Conservation (phyloP, 73 alveolate genomes). For the Stentor coeruleus region DNA sequence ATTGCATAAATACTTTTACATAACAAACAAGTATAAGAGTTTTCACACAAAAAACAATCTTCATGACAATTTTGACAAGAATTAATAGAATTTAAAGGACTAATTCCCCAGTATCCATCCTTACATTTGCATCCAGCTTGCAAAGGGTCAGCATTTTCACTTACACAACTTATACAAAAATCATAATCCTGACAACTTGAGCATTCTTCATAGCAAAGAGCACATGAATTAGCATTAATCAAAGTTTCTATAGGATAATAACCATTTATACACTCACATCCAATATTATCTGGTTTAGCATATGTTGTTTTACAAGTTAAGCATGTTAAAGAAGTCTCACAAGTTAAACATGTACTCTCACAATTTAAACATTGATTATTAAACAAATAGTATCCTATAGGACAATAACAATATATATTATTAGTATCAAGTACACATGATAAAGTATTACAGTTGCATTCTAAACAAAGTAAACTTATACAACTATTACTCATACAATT, state of each 20-base stretch:
- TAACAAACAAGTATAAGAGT: neutral
- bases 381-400: too few relatives aligned
- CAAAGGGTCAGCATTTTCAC: neutral
- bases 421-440: too few relatives aligned
- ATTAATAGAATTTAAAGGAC: neutral
- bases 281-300: neutral
- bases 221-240: neutral
- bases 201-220: neutral
- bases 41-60: neutral
- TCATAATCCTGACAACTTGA: neutral
- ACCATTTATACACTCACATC: neutral
- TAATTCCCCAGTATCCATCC: neutral
- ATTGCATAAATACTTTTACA: neutral
- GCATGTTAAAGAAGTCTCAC: neutral
- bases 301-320: neutral
- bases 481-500: too few relatives aligned
- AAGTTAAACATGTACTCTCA: neutral
- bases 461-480: too few relatives aligned
- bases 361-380: neutral
- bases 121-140: neutral
- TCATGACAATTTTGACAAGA: neutral
- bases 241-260: neutral
- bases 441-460: too few relatives aligned
- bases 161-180: neutral
- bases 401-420: too few relatives aligned